Percentiles rank a stretch among this genome's conserved stretches.
Conservation (phyloP, 306 rosid genomes). For the Citrullus amarus region DNA sequence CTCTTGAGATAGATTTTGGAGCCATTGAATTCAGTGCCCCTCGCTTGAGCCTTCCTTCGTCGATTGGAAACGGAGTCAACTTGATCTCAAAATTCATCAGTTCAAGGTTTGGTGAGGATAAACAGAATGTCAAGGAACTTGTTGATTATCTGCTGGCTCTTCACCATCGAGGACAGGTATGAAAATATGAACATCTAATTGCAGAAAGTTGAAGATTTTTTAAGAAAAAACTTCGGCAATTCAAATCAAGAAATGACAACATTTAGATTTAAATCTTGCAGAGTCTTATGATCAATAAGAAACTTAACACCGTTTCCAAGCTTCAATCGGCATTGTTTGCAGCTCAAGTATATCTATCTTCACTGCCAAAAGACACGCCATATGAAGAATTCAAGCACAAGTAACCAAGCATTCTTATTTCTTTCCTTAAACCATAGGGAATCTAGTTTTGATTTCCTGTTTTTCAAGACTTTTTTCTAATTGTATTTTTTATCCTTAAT, state of each 20-base stretch:
- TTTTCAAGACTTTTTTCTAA: background rate
- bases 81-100: slow-evolving; percentile 24
- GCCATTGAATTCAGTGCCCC: slow-evolving; percentile 30
- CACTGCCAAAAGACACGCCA: slow-evolving; percentile 22
- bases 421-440: background rate
- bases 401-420: slow-evolving; percentile 3
- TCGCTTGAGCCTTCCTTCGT: slow-evolving; percentile 26
- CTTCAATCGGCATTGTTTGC: slow-evolving; percentile 29
- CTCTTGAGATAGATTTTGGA: slow-evolving; percentile 32
- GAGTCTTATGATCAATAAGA: slow-evolving; percentile 32
- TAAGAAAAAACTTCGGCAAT: background rate
- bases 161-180: slow-evolving; percentile 31
- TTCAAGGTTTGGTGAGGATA: slow-evolving; percentile 16
- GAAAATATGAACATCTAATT: background rate
- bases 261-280: slow-evolving; percentile 11
- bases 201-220: background rate
- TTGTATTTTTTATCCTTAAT: background rate
- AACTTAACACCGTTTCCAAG: slow-evolving; percentile 19
- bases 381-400: slow-evolving; percentile 19
- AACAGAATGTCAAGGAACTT: slow-evolving; percentile 19
- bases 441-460: background rate
- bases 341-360: slow-evolving; percentile 21
- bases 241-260: background rate
- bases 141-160: slow-evolving; percentile 24
- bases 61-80: slow-evolving; percentile 32